phyloP scores from a whole-genome alignment of 352 stramenopile species.

The Globisporangium carolinianum region DNA sequence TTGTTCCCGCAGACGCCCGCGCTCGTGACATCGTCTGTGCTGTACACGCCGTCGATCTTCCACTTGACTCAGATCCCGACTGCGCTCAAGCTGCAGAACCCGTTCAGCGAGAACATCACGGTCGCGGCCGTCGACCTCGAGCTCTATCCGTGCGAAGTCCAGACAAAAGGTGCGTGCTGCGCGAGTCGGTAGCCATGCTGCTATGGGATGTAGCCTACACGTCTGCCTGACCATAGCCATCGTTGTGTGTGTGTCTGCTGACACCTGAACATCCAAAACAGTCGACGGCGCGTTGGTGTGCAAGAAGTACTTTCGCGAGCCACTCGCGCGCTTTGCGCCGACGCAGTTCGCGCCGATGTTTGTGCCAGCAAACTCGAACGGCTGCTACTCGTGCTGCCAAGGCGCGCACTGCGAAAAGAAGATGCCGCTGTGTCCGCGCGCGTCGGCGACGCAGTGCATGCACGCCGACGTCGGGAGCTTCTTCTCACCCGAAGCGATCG shows the following conservation, averaged over 20 bases:
- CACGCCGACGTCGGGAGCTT: constrained; percentile 55
- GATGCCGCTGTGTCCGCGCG: constrained; percentile 53
- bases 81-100: constrained; percentile 67
- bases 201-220: too few relatives aligned
- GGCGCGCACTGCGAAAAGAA: constrained; percentile 42
- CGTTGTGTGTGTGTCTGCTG: too few relatives aligned
- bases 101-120: constrained; percentile 76
- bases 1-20: constrained; percentile 65
- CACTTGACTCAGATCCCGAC: constrained; percentile 66
- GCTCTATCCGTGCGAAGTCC: constrained; percentile 71
- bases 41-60: constrained; percentile 71
- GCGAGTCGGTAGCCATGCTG: background rate
- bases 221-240: background rate
- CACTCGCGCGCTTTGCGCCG: constrained; percentile 67
- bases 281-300: constrained; percentile 43
- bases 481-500: constrained; percentile 69
- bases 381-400: constrained; percentile 80
- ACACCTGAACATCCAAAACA: constrained; percentile 3
- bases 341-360: constrained; percentile 52
- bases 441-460: constrained; percentile 53
- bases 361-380: constrained; percentile 54
- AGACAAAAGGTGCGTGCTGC: constrained; percentile 33
- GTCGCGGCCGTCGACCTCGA: constrained; percentile 55
- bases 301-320: constrained; percentile 56
- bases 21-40: constrained; percentile 64